Evolutionary conservation across 352 stramenopile genomes (phyloP).

Genomic region (Phytophthora pseudosyringae): DNA sequence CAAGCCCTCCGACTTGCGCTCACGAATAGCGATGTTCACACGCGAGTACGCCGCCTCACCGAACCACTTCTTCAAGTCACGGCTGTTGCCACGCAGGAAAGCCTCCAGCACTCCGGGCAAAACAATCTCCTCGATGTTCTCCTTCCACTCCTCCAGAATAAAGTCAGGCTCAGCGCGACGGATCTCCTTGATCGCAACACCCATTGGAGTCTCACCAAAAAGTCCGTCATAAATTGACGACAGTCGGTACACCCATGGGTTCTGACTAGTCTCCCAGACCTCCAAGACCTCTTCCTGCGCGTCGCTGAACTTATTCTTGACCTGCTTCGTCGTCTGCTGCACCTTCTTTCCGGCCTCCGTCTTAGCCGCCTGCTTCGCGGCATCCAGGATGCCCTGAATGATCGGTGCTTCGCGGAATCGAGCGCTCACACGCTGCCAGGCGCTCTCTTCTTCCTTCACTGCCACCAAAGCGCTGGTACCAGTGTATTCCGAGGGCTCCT

Average conservation of each 20-base stretch:
- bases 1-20: conserved; percentile 94
- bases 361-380: conserved; percentile 76
- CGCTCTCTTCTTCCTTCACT: conserved; percentile 94
- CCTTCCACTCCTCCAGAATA: conserved; percentile 96
- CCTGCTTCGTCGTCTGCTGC: conserved; percentile 71
- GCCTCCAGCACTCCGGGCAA: conserved; percentile 95
- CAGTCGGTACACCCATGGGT: conserved; percentile 97
- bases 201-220: conserved; percentile 97
- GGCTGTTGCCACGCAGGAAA: conserved; percentile 95
- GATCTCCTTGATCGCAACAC: conserved; percentile 95
- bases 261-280: conserved; percentile 99
- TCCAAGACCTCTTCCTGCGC: conserved; percentile 89
- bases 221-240: conserved; percentile 98
- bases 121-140: conserved; percentile 94
- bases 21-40: conserved; percentile 94
- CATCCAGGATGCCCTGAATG: conserved; percentile 91
- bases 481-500: conserved; percentile 66
- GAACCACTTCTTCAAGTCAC: conserved; percentile 96
- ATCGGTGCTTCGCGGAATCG: conserved; percentile 95
- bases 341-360: conserved; percentile 82
- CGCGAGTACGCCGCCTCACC: conserved; percentile 95
- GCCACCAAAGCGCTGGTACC: conserved; percentile 78
- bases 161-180: conserved; percentile 97
- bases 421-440: conserved; percentile 95
- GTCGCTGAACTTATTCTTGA: conserved; percentile 85